These are phyloP conservation scores for Magnolia sinica DNA, from an alignment of 164 flowering plant genomes.

Conservation along the genomic window DNA sequence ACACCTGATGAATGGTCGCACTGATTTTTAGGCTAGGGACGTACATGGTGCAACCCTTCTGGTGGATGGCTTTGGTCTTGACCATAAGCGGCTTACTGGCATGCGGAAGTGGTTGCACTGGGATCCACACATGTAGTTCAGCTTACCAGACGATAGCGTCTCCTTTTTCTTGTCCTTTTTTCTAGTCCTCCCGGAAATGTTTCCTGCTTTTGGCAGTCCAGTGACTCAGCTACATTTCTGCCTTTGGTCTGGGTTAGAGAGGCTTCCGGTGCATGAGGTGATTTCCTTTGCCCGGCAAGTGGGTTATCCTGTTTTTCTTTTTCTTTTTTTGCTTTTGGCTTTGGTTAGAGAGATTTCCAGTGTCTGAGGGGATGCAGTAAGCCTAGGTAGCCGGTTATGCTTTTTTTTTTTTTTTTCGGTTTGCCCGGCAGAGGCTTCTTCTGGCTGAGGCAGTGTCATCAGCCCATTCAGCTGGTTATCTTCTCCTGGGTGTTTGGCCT, in stretches of 20 bases:
- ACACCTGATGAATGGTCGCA: no score
- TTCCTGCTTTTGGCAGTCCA: conserved; percentile 16
- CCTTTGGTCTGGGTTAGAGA: conserved; percentile 23
- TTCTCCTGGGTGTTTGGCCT: conserved; percentile 17
- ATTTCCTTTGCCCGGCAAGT: neutral
- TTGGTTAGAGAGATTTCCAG: conserved; percentile 21
- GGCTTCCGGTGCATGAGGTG: conserved; percentile 6
- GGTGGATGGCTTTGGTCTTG: neutral
- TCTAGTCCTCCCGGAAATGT: conserved; percentile 5
- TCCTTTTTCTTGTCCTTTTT: no score
- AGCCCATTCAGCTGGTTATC: neutral
- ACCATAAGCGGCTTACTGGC: neutral
- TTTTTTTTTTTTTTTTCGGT: neutral
- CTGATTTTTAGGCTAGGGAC: no score
- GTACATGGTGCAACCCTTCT: neutral
- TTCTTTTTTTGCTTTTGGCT: conserved; percentile 27
- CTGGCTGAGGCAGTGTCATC: neutral
- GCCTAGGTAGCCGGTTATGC: no score
- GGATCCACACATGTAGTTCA: no score
- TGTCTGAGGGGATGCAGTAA: neutral
- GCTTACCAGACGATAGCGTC: no score
- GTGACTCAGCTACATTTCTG: conserved; percentile 12
- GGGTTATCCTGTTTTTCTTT: neutral
- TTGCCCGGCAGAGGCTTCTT: neutral
- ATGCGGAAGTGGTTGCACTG: no score